These are phyloP conservation scores for Plasmodium relictum DNA, from an alignment of 169 alveolate species.

Conservation along the genomic window DNA sequence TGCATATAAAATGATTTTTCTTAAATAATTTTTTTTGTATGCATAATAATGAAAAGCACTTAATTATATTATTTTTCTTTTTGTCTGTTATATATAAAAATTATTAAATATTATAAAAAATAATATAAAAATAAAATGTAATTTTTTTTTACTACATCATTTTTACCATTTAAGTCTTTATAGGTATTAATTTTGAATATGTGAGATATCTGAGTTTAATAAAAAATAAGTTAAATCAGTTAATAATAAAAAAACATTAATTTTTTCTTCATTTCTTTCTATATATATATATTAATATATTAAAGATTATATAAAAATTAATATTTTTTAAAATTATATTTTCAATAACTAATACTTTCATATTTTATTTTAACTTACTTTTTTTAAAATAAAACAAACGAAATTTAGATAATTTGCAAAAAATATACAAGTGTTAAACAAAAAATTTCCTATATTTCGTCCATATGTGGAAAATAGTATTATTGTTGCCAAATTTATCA, in stretches of 20 bases:
- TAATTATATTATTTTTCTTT: too few species aligned
- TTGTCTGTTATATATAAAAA: neutral
- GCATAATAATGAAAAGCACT: too few species aligned
- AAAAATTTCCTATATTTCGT: conserved; percentile 43
- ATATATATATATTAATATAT: conserved; percentile 15
- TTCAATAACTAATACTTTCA: neutral
- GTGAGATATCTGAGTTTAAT: conserved; percentile 22
- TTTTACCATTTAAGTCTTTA: conserved; percentile 42
- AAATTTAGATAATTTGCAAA: conserved; percentile 66
- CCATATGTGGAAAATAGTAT: conserved; percentile 55
- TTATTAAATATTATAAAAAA: neutral
- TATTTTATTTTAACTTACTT: conserved; percentile 26
- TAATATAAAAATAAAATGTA: neutral
- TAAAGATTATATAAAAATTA: neutral
- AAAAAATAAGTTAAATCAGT: neutral
- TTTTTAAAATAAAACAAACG: conserved; percentile 54
- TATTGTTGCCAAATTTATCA: conserved; percentile 31
- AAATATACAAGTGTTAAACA: conserved; percentile 60
- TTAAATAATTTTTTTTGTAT: too few species aligned
- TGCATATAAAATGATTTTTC: neutral
- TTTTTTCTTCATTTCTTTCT: neutral
- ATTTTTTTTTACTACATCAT: conserved; percentile 5
- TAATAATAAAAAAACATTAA: neutral
- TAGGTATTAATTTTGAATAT: conserved; percentile 29
- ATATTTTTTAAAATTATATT: neutral